Evolutionary conservation across 2,329 filamentous ascomycete species (phyloP).

Genomic region (Trichophyton equinum): DNA sequence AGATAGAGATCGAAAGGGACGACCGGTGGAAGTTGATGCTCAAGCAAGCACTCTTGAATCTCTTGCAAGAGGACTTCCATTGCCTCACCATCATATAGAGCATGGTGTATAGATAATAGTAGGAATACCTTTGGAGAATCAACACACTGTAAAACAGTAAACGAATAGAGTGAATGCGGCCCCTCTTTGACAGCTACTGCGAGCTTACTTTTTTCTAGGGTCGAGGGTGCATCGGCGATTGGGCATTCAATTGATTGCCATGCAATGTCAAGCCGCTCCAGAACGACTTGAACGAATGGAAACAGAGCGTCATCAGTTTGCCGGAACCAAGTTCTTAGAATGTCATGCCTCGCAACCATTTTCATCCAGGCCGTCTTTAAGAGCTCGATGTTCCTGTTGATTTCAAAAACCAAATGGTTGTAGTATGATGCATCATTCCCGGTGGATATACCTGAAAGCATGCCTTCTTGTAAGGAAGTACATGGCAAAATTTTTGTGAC

Average conservation of each 20-base stretch:
- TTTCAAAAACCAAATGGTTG: constrained; percentile 56
- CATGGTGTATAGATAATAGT: constrained; percentile 57
- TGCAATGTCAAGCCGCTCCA: constrained; percentile 36
- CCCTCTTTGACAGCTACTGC: constrained; percentile 12
- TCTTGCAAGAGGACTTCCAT: constrained; percentile 59
- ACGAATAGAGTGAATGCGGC: constrained; percentile 20
- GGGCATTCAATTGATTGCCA: constrained; percentile 38
- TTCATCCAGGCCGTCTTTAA: constrained; percentile 50
- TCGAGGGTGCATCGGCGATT: constrained; percentile 20
- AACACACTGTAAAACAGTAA: constrained; percentile 14
- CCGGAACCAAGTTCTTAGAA: constrained; percentile 65
- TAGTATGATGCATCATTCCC: constrained; percentile 47
- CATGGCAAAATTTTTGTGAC: constrained; percentile 59
- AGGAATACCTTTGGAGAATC: constrained; percentile 13
- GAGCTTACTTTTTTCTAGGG: constrained; percentile 36
- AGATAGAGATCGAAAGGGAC: constrained; percentile 54
- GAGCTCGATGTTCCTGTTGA: constrained; percentile 39
- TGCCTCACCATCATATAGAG: constrained; percentile 74
- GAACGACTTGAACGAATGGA: constrained; percentile 61
- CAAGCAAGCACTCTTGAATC: constrained; percentile 47
- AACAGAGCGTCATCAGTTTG: constrained; percentile 47
- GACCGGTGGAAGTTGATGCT: constrained; percentile 35
- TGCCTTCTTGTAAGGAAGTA: constrained; percentile 76
- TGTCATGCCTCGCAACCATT: constrained; percentile 56
- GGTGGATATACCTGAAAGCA: constrained; percentile 51